Percentiles rank a stretch among this genome's conserved stretches.
Conservation (phyloP, 176 grass and related monocot species). For the Olyra latifolia region DNA sequence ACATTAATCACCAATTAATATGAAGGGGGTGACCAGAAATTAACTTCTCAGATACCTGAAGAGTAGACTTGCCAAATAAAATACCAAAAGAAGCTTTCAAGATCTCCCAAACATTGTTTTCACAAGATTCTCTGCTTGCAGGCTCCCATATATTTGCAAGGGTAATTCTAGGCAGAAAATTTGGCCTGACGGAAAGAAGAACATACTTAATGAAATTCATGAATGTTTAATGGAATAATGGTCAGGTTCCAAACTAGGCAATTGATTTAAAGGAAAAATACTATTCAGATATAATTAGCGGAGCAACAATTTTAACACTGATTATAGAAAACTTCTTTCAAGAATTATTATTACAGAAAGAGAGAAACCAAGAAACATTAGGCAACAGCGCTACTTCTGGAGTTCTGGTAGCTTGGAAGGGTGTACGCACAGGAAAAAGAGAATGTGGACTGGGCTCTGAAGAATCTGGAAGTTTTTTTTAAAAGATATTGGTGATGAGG, state of each 20-base stretch:
- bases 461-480: background rate
- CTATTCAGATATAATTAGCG: background rate
- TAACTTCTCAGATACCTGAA: slow-evolving; percentile 61
- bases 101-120: slow-evolving; percentile 78
- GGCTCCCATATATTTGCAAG: slow-evolving; percentile 95
- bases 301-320: background rate
- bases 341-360: background rate
- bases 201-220: slow-evolving; percentile 12
- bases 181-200: slow-evolving; percentile 44
- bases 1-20: slow-evolving; percentile 13
- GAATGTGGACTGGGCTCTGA: background rate
- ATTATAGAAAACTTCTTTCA: background rate
- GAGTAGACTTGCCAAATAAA: slow-evolving; percentile 75
- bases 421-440: background rate
- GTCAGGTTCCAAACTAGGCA: background rate
- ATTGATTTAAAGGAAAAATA: background rate
- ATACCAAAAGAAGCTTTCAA: slow-evolving; percentile 69
- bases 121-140: slow-evolving; percentile 75
- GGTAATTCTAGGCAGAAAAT: slow-evolving; percentile 92
- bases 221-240: background rate
- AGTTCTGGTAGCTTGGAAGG: background rate
- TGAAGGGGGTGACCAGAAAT: background rate
- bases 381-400: background rate
- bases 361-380: background rate
- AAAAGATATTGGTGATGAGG: background rate